A percentile compares a stretch with the other conserved stretches of the same genome.
Evolutionary conservation across 2,329 filamentous ascomycete genomes (phyloP).

Genomic region (Aspergillus persii): DNA sequence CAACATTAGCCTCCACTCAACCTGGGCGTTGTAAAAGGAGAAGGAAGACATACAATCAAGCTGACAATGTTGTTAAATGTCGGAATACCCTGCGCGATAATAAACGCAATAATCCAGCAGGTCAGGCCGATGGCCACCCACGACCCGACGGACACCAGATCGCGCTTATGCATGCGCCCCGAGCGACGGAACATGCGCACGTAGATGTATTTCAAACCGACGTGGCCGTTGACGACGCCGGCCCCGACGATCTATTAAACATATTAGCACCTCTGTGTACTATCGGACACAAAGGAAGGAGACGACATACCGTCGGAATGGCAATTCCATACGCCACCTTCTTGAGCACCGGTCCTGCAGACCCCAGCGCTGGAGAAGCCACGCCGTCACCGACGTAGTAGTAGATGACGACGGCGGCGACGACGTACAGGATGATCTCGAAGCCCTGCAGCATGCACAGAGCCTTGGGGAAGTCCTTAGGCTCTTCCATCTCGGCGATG

Average conservation of each 20-base stretch:
- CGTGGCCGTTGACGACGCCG: conserved; percentile 67
- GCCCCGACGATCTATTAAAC: conserved; percentile 58
- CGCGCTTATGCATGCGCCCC: conserved; percentile 52
- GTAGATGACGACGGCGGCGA: conserved; percentile 69
- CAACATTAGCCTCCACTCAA: not conserved
- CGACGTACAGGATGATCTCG: conserved; percentile 61
- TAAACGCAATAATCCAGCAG: conserved; percentile 61
- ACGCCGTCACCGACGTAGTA: conserved; percentile 62
- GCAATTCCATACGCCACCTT: conserved; percentile 68
- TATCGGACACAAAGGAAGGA: too few relatives aligned
- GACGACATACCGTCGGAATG: conserved; percentile 54
- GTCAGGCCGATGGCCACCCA: conserved; percentile 59
- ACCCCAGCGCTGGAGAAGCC: conserved; percentile 64
- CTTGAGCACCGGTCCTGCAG: conserved; percentile 54
- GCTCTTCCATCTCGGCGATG: conserved; percentile 62
- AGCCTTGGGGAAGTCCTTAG: conserved; percentile 60
- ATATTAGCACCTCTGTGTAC: not conserved
- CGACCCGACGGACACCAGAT: conserved; percentile 50
- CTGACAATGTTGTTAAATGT: conserved; percentile 65
- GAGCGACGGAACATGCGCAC: conserved; percentile 60
- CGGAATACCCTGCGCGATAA: conserved; percentile 68
- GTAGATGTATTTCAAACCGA: conserved; percentile 66
- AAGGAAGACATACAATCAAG: conserved; percentile 46
- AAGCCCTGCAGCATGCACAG: conserved; percentile 59
- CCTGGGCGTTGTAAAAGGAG: not conserved